phyloP scores from a whole-genome alignment of 768 basidiomycete species.

The Amanita subjunquillea region DNA sequence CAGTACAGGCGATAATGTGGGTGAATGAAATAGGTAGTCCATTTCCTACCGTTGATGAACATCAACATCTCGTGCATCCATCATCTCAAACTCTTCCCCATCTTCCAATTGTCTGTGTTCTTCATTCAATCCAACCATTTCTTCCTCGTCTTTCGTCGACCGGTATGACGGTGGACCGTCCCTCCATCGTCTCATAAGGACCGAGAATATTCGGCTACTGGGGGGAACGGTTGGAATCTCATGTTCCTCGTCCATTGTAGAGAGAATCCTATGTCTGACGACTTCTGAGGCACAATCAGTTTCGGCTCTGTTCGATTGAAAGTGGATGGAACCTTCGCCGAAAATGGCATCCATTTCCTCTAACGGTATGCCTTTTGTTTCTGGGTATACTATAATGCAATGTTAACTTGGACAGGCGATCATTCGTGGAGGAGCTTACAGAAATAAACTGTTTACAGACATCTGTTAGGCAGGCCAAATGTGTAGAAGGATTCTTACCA shows the following conservation, averaged over 20 bases:
- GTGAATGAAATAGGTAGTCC: neutral
- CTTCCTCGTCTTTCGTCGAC: neutral
- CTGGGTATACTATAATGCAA: slow-evolving; percentile 58
- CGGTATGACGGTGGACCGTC: neutral
- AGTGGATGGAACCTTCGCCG: slow-evolving; percentile 55
- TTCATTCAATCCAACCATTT: neutral
- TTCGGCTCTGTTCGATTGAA: neutral
- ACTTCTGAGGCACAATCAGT: neutral
- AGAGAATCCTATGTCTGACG: neutral
- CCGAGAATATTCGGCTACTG: neutral
- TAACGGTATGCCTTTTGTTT: slow-evolving; percentile 78
- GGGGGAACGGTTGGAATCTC: neutral
- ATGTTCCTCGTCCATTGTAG: neutral
- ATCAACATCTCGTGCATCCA: neutral
- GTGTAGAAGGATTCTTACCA: slow-evolving; percentile 25
- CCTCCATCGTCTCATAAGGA: neutral
- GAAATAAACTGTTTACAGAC: slow-evolving; percentile 50
- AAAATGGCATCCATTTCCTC: slow-evolving; percentile 91
- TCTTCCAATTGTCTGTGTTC: neutral
- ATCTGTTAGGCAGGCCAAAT: neutral
- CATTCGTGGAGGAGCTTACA: slow-evolving; percentile 27
- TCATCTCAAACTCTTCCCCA: slow-evolving; percentile 2
- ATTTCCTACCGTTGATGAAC: neutral
- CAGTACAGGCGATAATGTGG: neutral
- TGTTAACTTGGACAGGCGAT: slow-evolving; percentile 7